Conservation (phyloP, 768 basidiomycete genomes). For the Xerocomus brunneocitrinus region DNA sequence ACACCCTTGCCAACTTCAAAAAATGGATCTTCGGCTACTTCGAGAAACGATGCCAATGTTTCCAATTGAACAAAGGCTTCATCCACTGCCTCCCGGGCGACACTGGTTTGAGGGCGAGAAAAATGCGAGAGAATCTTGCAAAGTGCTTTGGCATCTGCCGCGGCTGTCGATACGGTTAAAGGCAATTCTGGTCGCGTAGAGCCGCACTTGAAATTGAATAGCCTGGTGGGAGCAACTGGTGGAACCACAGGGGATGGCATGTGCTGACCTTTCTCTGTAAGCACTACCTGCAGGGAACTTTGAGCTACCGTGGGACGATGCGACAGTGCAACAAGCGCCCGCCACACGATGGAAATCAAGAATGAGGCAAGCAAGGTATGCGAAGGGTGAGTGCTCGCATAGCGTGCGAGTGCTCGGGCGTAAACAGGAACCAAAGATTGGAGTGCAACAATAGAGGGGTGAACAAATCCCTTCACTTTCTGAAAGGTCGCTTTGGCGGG, state of each 20-base stretch:
- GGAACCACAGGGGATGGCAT: slow-evolving; percentile 34
- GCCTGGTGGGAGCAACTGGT: slow-evolving; percentile 41
- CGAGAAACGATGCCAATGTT: slow-evolving; percentile 54
- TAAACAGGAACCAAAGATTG: slow-evolving; percentile 62
- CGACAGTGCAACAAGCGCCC: slow-evolving; percentile 63
- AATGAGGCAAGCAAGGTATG: slow-evolving; percentile 65
- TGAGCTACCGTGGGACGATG: slow-evolving; percentile 49
- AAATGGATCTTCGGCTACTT: slow-evolving; percentile 38
- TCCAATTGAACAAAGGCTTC: slow-evolving; percentile 68
- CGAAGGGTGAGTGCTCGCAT: slow-evolving; percentile 47
- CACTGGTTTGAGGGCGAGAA: slow-evolving; percentile 56
- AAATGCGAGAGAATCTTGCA: slow-evolving; percentile 56
- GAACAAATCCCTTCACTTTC: slow-evolving; percentile 26
- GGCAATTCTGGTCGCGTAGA: slow-evolving; percentile 68
- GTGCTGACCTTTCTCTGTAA: slow-evolving; percentile 41
- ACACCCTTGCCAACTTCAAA: slow-evolving; percentile 17
- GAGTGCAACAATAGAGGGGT: slow-evolving; percentile 58
- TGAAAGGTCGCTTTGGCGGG: slow-evolving; percentile 29
- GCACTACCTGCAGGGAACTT: slow-evolving; percentile 33
- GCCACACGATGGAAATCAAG: slow-evolving; percentile 73
- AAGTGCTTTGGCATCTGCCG: slow-evolving; percentile 58
- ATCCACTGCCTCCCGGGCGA: slow-evolving; percentile 78
- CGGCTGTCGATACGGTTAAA: slow-evolving; percentile 37
- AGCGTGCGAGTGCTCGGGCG: slow-evolving; percentile 51
- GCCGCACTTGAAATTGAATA: slow-evolving; percentile 64